Base-by-base conservation (phyloP, 83 land plant genomes). In the Thuja plicata region DNA sequence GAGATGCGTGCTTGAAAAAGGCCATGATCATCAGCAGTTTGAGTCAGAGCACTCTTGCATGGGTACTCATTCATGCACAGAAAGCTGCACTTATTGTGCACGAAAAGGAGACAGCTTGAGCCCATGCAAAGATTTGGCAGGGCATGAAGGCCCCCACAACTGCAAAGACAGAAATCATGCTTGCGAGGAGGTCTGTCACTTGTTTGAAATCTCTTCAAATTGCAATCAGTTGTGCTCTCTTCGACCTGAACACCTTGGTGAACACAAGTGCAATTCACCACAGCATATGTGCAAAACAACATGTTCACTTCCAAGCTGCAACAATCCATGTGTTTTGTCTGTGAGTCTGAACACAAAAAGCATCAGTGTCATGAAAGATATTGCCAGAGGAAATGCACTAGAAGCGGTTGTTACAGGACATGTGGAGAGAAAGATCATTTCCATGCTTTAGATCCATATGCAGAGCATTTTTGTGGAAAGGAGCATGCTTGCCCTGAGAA, bases 271-370 rank as follows among this genome's bases (percentile, higher is more conserved):
- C 82, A 92, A 92, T 60, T 48, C 93, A 50, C 83, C 60, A 8
- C 89, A 88, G 57, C 92, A 91, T 88, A 84, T 89, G 90, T 92
- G 93, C 88, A 86, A 66, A 79, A 55, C 30, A 80, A 55, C 88
- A 52, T 92, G 93, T 77, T 79, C 90, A 45, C 87, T 88, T 77
- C 84, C 90, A 27, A 11, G 38, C 41, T 92, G 93, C 85, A 54
- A 57, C 32, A 92, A 92, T 87, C 17, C 82, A 3, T 92, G 93
- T 85, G 78, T 86, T 15, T 19, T 77, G 5, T 88, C 88, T 38
- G 41, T 46, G 92, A 84, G 11, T 48, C 50, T 48, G 9, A 48
- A 48, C 50, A 48, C 11, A 11, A 48, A 48, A 8, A 48, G 50
- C 50, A 48, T 48, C 50, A 48, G 50, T 48, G 50, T 8, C 11